These are phyloP conservation scores for Globisporangium nunn DNA, from an alignment of 352 stramenopile genomes.

Conservation along the genomic window DNA sequence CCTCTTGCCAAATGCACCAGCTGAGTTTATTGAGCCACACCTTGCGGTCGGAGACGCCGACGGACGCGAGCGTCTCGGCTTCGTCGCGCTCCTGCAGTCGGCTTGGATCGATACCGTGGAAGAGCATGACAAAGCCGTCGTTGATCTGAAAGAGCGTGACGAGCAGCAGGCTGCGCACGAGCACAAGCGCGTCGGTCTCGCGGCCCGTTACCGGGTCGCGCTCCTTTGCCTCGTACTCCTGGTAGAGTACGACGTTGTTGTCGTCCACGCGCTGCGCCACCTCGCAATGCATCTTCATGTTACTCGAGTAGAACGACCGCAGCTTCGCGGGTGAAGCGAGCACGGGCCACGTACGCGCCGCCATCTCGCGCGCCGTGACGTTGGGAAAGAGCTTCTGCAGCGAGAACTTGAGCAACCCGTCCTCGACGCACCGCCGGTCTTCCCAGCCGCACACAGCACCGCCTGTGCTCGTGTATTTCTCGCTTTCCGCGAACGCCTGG, in stretches of 20 bases:
- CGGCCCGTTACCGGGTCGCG: constrained; percentile 10
- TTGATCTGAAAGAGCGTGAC: constrained; percentile 29
- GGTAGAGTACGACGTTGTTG: constrained; percentile 32
- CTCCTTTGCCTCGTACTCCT: constrained; percentile 23
- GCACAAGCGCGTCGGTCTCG: constrained; percentile 16
- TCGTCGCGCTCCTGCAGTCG: constrained; percentile 17
- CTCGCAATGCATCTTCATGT: constrained; percentile 27
- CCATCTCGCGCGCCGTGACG: constrained; percentile 10
- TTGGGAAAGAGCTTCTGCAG: constrained; percentile 21
- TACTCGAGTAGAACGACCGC: constrained; percentile 20
- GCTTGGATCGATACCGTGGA: constrained; percentile 22
- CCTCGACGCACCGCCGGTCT: constrained; percentile 23
- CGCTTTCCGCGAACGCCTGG: constrained; percentile 13
- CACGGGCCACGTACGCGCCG: constrained; percentile 18
- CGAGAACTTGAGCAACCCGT: constrained; percentile 26
- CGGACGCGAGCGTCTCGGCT: constrained; percentile 13
- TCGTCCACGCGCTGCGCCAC: constrained; percentile 24
- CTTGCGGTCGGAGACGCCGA: constrained; percentile 14
- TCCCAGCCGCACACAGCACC: constrained; percentile 22
- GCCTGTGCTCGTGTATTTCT: constrained; percentile 18
- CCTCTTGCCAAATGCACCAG: constrained; percentile 19
- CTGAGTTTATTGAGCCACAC: constrained; percentile 20
- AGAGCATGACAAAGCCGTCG: constrained; percentile 29
- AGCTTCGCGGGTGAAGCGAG: constrained; percentile 17
- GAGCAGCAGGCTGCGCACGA: constrained; percentile 23